A percentile compares a stretch with the other conserved stretches of the same genome.
These are phyloP conservation scores for Peziza echinospora DNA, from an alignment of 495 filamentous ascomycete genomes.

Conservation along the genomic window DNA sequence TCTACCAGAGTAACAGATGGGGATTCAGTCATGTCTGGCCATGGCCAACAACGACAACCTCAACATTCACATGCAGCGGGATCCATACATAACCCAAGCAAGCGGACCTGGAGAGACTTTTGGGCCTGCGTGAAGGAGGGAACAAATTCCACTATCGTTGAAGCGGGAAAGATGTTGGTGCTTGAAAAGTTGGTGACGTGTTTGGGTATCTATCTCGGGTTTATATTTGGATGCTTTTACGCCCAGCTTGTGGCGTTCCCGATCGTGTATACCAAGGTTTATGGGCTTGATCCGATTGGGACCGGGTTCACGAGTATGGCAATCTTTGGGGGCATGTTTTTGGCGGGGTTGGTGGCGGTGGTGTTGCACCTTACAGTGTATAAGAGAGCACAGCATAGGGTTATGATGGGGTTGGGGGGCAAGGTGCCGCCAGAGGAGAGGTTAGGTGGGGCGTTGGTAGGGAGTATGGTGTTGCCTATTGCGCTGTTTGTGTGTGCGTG, in stretches of 20 bases:
- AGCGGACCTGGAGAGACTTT: too few species aligned
- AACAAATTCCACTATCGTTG: neutral
- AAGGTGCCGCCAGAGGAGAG: neutral
- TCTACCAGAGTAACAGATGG: too few species aligned
- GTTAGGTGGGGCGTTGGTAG: neutral
- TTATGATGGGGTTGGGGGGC: neutral
- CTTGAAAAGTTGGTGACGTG: neutral
- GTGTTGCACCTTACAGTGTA: neutral
- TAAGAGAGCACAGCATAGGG: neutral
- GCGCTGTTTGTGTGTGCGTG: conserved; percentile 30
- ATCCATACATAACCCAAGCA: too few species aligned
- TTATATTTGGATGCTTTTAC: neutral
- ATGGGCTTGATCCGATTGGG: neutral
- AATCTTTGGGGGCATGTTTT: neutral
- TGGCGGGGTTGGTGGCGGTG: neutral
- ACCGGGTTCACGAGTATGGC: neutral
- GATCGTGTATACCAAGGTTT: neutral
- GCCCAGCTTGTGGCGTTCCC: neutral
- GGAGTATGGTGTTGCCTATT: neutral
- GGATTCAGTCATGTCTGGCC: too few species aligned
- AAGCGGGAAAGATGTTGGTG: neutral
- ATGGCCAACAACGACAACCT: too few species aligned
- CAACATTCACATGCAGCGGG: too few species aligned
- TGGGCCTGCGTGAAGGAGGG: too few species aligned
- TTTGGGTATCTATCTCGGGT: neutral